Evolutionary conservation across 2,329 filamentous ascomycete species (phyloP).

Genomic region (Sarocladium brachiariae): DNA sequence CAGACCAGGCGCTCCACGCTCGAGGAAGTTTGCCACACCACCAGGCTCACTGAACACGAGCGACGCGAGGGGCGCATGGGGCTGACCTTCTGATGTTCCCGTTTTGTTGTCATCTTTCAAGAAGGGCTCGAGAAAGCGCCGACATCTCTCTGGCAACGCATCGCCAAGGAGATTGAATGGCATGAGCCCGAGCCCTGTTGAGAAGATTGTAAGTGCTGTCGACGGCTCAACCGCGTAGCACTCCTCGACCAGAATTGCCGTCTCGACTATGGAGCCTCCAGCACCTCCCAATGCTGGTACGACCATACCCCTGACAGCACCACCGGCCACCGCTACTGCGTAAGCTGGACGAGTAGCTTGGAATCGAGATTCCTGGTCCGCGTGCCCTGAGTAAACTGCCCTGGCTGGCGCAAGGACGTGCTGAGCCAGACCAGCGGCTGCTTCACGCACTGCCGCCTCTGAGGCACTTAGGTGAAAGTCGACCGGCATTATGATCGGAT

Average conservation of each 20-base stretch:
- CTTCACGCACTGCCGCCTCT: conserved; percentile 15
- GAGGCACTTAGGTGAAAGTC: conserved; percentile 18
- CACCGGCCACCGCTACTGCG: conserved; percentile 31
- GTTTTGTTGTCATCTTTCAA: conserved; percentile 16
- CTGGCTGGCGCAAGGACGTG: conserved; percentile 17
- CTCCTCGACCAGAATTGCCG: conserved; percentile 45
- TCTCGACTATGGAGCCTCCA: conserved; percentile 36
- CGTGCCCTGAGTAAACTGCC: conserved; percentile 15
- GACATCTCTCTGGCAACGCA: conserved; percentile 19
- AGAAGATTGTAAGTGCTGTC: conserved; percentile 42
- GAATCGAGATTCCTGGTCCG: conserved; percentile 31
- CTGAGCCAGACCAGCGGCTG: conserved; percentile 17
- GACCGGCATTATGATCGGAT: conserved; percentile 13
- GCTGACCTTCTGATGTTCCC: conserved; percentile 29
- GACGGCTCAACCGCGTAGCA: conserved; percentile 44
- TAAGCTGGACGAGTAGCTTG: conserved; percentile 40
- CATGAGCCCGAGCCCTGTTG: conserved; percentile 43
- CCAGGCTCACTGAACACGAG: conserved; percentile 45
- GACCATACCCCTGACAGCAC: conserved; percentile 41
- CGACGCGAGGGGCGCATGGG: conserved; percentile 36
- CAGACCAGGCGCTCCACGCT: conserved; percentile 40
- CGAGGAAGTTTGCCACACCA: conserved; percentile 45
- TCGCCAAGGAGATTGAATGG: conserved; percentile 38
- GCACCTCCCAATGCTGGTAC: conserved; percentile 38
- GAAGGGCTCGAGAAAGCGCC: conserved; percentile 39